phyloP scores from a whole-genome alignment of 177 flowering plant genomes.

The Telopea speciosissima region DNA sequence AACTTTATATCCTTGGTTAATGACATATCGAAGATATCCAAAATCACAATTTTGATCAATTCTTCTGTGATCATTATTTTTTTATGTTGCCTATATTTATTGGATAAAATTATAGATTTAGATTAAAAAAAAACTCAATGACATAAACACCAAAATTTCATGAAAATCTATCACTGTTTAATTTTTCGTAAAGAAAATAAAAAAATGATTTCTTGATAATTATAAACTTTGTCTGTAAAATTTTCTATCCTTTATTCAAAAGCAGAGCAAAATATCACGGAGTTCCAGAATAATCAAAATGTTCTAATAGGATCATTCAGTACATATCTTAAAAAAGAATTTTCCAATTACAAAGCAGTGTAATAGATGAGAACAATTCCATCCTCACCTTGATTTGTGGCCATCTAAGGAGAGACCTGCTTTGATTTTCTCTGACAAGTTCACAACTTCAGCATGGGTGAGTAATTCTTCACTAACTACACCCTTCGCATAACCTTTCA shows the following conservation, averaged over 20 bases:
- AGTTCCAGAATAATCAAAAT: too few relatives aligned
- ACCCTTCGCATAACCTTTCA: slow-evolving; percentile 73
- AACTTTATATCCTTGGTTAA: too few relatives aligned
- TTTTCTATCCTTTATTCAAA: too few relatives aligned
- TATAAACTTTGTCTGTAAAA: too few relatives aligned
- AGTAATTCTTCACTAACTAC: slow-evolving; percentile 60
- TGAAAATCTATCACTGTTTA: not conserved
- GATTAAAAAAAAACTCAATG: too few relatives aligned
- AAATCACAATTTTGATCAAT: too few relatives aligned
- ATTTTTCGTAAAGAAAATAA: too few relatives aligned
- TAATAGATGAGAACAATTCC: not conserved
- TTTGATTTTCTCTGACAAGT: slow-evolving; percentile 63
- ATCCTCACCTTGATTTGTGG: slow-evolving; percentile 54
- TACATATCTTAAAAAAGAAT: not conserved
- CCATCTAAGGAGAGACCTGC: slow-evolving; percentile 69
- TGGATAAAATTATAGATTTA: too few relatives aligned
- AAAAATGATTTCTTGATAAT: too few relatives aligned
- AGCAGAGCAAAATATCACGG: too few relatives aligned
- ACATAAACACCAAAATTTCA: not conserved
- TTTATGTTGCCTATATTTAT: too few relatives aligned
- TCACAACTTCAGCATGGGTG: slow-evolving; percentile 75
- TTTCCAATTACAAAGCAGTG: not conserved
- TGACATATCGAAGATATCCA: not conserved
- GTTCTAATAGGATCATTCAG: not conserved
- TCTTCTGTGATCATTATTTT: too few relatives aligned